Base-by-base conservation (phyloP, 345 rosid species). In the Brassica carinata region DNA sequence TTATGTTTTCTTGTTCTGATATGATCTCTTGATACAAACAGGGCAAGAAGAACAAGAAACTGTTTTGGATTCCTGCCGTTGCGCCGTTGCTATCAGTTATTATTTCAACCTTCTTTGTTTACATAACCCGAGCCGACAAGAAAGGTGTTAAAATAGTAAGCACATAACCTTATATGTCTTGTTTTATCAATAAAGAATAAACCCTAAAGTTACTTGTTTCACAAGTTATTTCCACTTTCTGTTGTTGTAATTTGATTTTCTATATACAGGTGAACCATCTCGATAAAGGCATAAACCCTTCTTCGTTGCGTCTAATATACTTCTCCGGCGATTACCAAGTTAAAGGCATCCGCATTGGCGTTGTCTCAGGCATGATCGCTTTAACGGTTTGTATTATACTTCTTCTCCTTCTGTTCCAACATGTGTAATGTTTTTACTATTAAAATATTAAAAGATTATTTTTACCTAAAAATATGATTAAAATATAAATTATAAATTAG, bases 61-160 rank as follows among this genome's bases (percentile, higher is more conserved):
- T 87, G 15, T 94, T 94, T 81, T 94, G 98, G 98, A 85, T 92
- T 43, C 92, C 97, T 2, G 97, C 98, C 18, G 85, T 94, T 57
- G 97, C 97, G 3, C 98, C 98, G 0, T 71, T 92, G 82, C 71
- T 88, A 73, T 94, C 95, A 1, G 94, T 94, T 33, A 5, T 90
- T 29, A 81, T 94, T 40, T 89, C 98, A 33, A 94, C 98, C 26
- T 84, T 94, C 79, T 84, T 90, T 27, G 97, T 94, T 77, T 94
- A 51, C 75, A 83, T 90, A 82, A 91, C 97, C 2, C 89, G 85
- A 18, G 97, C 94, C 33, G 97, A 92, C 53, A 92, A 91, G 87
- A 73, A 89, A 15, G 97, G 97, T 10, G 97, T 92, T 83, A 84
- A 85, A 69, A 94, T 90, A 64, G 97, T 94, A 88, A 84, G 92